Evolutionary conservation across 768 basidiomycete species (phyloP).

Genomic region (Austroboletus eburneus): DNA sequence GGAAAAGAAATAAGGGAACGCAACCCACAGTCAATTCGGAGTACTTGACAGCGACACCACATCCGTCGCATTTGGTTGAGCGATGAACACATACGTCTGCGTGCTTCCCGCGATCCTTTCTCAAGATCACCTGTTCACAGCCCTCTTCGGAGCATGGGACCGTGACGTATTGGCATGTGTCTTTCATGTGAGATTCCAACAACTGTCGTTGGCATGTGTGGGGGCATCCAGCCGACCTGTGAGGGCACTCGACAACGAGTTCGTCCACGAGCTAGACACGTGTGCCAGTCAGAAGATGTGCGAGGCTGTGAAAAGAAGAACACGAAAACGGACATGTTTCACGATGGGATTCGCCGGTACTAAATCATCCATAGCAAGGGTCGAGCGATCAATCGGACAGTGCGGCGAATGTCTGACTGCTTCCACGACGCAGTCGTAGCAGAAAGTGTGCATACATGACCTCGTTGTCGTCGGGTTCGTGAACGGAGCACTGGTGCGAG

Average conservation of each 20-base stretch:
- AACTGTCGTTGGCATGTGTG: conserved; percentile 65
- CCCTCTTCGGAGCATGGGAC: conserved; percentile 46
- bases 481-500: conserved; percentile 56
- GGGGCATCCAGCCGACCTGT: conserved; percentile 54
- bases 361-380: conserved; percentile 56
- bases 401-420: conserved; percentile 64
- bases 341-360: conserved; percentile 69
- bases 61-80: conserved; percentile 37
- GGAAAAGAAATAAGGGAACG: conserved; percentile 1
- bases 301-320: conserved; percentile 2
- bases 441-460: conserved; percentile 84
- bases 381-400: conserved; percentile 83
- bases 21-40: conserved; percentile 37
- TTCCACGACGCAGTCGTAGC: conserved; percentile 70
- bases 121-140: conserved; percentile 42
- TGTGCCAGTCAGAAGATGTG: conserved; percentile 3
- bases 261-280: conserved; percentile 72
- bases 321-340: conserved; percentile 43
- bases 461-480: conserved; percentile 68
- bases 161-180: conserved; percentile 55
- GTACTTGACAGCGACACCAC: conserved; percentile 31
- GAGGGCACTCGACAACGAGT: conserved; percentile 67
- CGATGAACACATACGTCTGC: conserved; percentile 35
- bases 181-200: conserved; percentile 57
- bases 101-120: conserved; percentile 46